Evolutionary conservation across 306 rosid species (phyloP), one percentile per base, ranked within the genome.

Genomic region (Coriaria nepalensis): DNA sequence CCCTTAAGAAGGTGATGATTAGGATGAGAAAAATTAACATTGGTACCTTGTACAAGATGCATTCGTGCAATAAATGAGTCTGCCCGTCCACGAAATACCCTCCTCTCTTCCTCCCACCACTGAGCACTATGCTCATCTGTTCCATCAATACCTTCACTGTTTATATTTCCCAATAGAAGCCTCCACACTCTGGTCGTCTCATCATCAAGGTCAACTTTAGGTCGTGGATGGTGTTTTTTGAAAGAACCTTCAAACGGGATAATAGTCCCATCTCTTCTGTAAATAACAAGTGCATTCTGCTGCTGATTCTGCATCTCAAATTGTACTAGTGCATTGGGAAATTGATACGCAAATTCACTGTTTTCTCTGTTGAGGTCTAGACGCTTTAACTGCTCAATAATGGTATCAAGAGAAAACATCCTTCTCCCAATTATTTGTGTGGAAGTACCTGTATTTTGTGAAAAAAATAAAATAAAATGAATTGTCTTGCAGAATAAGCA

Each of bases 1-100:
- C 34, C 29, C 29, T 1, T 20, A 20, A 20, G 29, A 20, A 20
- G 29, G 29, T 20, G 29, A 20, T 20, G 29, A 20, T 20, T 20
- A 20, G 29, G 29, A 20, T 20, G 6, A 45, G 35, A 33, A 42
- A 44, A 5, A 6, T 20, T 43, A 47, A 62, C 9, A 37, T 20
- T 56, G 58, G 66, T 79, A 92, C 99, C 99, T 92, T 92, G 99
- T 60, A 92, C 99, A 33, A 86, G 99, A 80, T 76, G 99, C 99
- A 92, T 92, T 47, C 94, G 62, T 41, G 96, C 96, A 8, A 92
- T 82, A 68, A 92, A 92, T 61, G 96, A 82, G 64, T 92, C 96
- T 29, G 88, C 99, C 59, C 96, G 70, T 29, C 99, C 99, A 10
- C 54, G 78, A 51, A 92, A 92, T 38, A 92, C 93, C 10, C 67